Conservation (phyloP, 176 grass and related monocot species). For the Olyra latifolia region DNA sequence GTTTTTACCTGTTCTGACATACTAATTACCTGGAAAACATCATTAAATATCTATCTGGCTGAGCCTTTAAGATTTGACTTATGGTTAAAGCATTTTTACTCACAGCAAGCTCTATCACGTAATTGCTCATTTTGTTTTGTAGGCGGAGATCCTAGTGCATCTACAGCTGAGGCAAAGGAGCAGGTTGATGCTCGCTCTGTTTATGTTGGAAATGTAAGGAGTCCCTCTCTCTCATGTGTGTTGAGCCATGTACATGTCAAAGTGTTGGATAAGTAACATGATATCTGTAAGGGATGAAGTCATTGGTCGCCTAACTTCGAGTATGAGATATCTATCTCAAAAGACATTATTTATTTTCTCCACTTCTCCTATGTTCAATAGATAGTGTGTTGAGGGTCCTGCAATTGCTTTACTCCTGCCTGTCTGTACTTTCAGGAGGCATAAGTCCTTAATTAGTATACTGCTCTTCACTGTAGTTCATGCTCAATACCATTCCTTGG, state of each 20-base stretch:
- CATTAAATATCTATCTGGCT: not conserved
- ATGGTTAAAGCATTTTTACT: conserved; percentile 8
- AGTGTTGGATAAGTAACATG: not conserved
- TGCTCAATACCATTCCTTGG: not conserved
- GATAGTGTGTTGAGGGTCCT: not conserved
- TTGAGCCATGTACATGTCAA: not conserved
- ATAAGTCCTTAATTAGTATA: not conserved
- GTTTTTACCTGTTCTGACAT: not conserved
- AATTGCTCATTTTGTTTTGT: conserved; percentile 12
- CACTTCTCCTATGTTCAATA: not conserved
- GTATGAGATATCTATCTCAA: not conserved
- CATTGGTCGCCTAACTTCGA: not conserved
- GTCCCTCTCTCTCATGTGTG: not conserved
- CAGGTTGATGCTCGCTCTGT: conserved; percentile 64
- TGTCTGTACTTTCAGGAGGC: not conserved
- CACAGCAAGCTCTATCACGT: conserved; percentile 14
- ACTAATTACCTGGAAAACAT: not conserved
- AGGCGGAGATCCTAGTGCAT: conserved; percentile 51
- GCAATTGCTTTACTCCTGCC: not conserved
- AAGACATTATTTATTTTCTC: conserved; percentile 4
- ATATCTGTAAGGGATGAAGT: not conserved
- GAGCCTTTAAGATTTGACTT: not conserved
- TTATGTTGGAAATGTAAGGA: conserved; percentile 80
- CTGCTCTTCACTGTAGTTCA: not conserved
- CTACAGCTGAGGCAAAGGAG: conserved; percentile 63